Conservation (phyloP, 352 stramenopile genomes). For the Blastocystis sp. region DNA sequence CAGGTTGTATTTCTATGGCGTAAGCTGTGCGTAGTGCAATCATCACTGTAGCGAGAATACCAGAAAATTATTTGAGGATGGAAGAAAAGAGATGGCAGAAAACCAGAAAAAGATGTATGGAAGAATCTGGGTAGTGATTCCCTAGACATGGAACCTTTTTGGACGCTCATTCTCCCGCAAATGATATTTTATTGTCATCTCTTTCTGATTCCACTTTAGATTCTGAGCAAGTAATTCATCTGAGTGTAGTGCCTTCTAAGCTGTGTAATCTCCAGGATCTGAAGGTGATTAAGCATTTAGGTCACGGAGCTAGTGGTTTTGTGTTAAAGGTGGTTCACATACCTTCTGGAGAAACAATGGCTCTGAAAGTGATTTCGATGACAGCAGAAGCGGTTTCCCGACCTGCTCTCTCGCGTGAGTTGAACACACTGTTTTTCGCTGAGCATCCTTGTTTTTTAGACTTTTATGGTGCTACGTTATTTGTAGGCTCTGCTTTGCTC, state of each 20-base stretch:
- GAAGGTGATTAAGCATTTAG: neutral
- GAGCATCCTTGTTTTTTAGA: constrained; percentile 5
- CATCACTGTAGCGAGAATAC: neutral
- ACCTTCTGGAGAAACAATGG: neutral
- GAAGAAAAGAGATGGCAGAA: neutral
- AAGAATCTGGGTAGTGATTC: neutral
- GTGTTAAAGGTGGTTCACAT: neutral
- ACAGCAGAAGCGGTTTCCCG: neutral
- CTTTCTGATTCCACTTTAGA: neutral
- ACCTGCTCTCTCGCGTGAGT: neutral
- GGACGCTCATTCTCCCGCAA: neutral
- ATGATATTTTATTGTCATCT: neutral
- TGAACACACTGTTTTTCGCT: constrained; percentile 18
- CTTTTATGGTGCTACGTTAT: constrained; percentile 34
- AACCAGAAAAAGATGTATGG: neutral
- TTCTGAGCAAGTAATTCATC: neutral
- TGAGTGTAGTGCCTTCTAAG: neutral
- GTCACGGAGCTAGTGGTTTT: neutral
- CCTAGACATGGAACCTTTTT: too few relatives aligned
- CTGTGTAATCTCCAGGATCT: neutral
- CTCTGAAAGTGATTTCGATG: neutral
- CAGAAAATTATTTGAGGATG: neutral
- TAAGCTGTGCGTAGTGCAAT: neutral
- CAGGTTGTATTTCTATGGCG: neutral
- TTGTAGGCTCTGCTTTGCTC: neutral